These are phyloP conservation scores for Lipomyces kockii DNA, from an alignment of 805 yeast species.

Conservation along the genomic window DNA sequence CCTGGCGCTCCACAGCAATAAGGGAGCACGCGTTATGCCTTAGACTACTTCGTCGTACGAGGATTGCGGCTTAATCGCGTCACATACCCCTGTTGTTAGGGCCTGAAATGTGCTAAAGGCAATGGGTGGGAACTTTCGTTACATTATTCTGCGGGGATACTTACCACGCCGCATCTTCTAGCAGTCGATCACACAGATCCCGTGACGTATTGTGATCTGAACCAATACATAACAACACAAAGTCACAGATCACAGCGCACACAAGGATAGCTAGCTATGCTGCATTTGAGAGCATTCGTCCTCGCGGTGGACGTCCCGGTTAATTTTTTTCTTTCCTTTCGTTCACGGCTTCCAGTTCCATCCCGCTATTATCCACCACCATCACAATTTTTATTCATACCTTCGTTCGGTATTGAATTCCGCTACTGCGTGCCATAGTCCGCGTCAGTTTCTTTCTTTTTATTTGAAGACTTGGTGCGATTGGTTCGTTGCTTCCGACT, in stretches of 20 bases:
- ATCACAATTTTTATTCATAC: conserved; percentile 7
- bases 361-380: conserved; percentile 15
- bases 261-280: neutral
- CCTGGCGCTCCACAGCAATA: neutral
- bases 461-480: conserved; percentile 9
- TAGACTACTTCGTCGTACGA: neutral
- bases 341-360: conserved; percentile 11
- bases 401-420: neutral
- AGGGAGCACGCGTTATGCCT: neutral
- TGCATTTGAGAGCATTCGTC: conserved; percentile 4
- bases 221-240: conserved; percentile 16
- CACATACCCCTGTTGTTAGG: neutral
- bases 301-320: conserved; percentile 7
- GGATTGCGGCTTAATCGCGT: neutral
- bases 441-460: neutral
- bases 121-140: neutral
- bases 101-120: neutral
- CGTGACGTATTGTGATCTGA: conserved; percentile 8
- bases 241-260: conserved; percentile 17
- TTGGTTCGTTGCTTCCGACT: neutral
- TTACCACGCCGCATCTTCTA: neutral
- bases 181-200: neutral
- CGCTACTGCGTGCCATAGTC: conserved; percentile 13
- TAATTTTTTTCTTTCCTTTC: conserved; percentile 31
- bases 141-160: neutral